Percentiles rank a stretch among this genome's conserved stretches.
phyloP scores from a whole-genome alignment of 1,284 basidiomycete species.

The Bjerkandera adusta region DNA sequence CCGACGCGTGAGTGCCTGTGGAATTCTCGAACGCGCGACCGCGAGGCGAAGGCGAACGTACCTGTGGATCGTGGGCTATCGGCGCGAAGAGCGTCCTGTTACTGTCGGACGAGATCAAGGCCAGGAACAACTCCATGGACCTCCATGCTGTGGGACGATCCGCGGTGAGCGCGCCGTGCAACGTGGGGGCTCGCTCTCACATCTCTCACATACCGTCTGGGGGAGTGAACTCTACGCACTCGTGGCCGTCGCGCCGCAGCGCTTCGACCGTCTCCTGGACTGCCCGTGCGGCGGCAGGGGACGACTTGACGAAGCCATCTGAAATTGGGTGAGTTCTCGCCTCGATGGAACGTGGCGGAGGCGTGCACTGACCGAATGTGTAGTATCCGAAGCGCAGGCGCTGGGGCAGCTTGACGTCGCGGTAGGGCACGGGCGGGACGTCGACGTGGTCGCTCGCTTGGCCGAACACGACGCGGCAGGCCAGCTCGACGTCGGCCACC shows the following conservation, averaged over 20 bases:
- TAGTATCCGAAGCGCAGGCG: slow-evolving; percentile 78
- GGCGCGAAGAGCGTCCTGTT: slow-evolving; percentile 70
- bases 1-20: slow-evolving; percentile 3
- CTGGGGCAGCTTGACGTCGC: slow-evolving; percentile 48
- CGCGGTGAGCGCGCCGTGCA: neutral
- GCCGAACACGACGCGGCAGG: slow-evolving; percentile 56
- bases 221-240: slow-evolving; percentile 67
- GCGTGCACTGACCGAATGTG: slow-evolving; percentile 45
- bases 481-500: slow-evolving; percentile 65
- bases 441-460: slow-evolving; percentile 38
- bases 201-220: slow-evolving; percentile 41
- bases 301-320: slow-evolving; percentile 70
- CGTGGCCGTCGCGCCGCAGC: slow-evolving; percentile 68
- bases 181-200: neutral
- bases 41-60: slow-evolving; percentile 21
- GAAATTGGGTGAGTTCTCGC: neutral
- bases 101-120: slow-evolving; percentile 72
- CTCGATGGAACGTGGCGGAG: neutral
- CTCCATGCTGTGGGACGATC: slow-evolving; percentile 39
- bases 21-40: neutral
- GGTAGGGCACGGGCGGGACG: slow-evolving; percentile 58
- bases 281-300: slow-evolving; percentile 79
- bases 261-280: slow-evolving; percentile 76
- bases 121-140: slow-evolving; percentile 64
- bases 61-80: slow-evolving; percentile 70